Evolutionary conservation across 164 flowering plant genomes (phyloP), one percentile per base, ranked within the genome.

Genomic region (Brasenia schreberi): DNA sequence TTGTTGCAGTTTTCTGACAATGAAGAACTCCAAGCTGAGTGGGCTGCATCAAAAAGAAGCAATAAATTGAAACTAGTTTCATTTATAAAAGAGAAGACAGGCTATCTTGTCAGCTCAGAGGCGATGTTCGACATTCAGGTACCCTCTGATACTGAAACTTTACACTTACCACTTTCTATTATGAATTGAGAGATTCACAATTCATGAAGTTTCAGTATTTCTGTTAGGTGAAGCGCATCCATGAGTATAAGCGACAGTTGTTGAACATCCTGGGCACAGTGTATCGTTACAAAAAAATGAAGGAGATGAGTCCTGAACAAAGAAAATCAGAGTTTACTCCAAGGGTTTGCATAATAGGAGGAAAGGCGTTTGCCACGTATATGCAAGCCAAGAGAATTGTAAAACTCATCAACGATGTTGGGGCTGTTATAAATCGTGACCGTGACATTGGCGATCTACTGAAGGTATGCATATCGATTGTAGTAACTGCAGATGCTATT

Each of bases 41-140:
- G 96, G 96, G 82, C 82, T 71, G 84, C 77, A 64, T 87, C 92
- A 62, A 87, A 93, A 76, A 84, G 81, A 75, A 83, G 66, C 76
- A 93, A 90, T 74, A 93, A 88, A 74, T 60, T 81, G 73, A 93
- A 86, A 82, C 88, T 79, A 66, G 97, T 73, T n/a, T 77, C 89
- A 18, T 75, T 90, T 18, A 68, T 93, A 53, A 88, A 83, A 76
- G 90, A 90, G 66, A 93, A 76, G 78, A 93, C 98, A 45, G 98
- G 98, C 19, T 93, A 93, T 73, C 49, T 75, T 63, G 85, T 93
- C 58, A 93, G 86, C 71, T 86, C 97, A 62, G 94, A 88, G 75
- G 89, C 94, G 59, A 85, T 93, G 96, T 93, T 90, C 75, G 98
- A 93, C 70, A 74, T 93, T 66, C 98, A 93, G 96, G 98, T 88